phyloP scores from a whole-genome alignment of 805 yeast species.

The Candida tallmaniae region DNA sequence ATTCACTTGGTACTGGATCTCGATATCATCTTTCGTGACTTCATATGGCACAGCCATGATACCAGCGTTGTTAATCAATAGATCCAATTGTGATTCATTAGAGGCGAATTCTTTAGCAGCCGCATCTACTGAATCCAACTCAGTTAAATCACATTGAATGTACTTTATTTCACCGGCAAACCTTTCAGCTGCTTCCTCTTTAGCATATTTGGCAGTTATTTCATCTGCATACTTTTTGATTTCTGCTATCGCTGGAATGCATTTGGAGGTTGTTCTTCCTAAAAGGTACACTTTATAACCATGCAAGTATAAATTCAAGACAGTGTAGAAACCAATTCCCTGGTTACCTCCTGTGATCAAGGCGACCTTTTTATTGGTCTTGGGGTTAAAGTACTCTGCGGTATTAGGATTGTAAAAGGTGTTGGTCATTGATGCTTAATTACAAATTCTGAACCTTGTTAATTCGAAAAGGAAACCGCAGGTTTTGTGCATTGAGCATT shows the following conservation, averaged over 20 bases:
- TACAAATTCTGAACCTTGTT: no score
- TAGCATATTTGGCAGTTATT: slow-evolving; percentile 13
- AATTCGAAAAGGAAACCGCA: no score
- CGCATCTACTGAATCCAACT: slow-evolving; percentile 19
- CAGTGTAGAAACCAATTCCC: slow-evolving; percentile 40
- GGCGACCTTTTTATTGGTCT: slow-evolving; percentile 22
- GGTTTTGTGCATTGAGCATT: no score
- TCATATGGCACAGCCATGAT: slow-evolving; percentile 36
- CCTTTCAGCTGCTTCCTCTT: slow-evolving; percentile 13
- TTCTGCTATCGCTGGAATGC: slow-evolving; percentile 27
- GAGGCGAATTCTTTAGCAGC: slow-evolving; percentile 22
- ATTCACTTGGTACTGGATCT: slow-evolving; percentile 40
- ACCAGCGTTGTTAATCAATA: slow-evolving; percentile 39
- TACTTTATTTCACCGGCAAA: slow-evolving; percentile 48
- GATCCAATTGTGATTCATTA: slow-evolving; percentile 24
- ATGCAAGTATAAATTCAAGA: slow-evolving; percentile 35
- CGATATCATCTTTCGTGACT: slow-evolving; percentile 32
- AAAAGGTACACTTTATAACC: slow-evolving; percentile 35
- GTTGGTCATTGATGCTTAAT: no score
- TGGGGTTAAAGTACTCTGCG: slow-evolving; percentile 22
- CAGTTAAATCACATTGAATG: slow-evolving; percentile 53
- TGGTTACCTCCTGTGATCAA: slow-evolving; percentile 38
- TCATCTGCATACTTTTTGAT: slow-evolving; percentile 28
- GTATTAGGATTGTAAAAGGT: slow-evolving; percentile 7
- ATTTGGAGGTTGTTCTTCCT: slow-evolving; percentile 31